Evolutionary conservation across 2,329 filamentous ascomycete species (phyloP), one percentile per base, ranked within the genome.

Genomic region (Claviceps pazoutovae): DNA sequence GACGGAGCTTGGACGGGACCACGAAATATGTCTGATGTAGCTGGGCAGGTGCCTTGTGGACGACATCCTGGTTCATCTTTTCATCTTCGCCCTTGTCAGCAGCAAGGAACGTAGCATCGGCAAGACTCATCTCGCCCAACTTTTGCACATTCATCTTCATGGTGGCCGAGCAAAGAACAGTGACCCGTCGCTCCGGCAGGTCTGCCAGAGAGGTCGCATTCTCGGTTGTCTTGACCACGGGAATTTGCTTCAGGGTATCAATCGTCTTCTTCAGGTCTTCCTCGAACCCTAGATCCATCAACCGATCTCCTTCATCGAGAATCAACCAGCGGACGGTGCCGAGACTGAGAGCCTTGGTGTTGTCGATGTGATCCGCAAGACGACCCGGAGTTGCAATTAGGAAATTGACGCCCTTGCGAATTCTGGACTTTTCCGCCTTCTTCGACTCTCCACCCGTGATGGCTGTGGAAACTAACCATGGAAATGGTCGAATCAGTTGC

Each of bases 261-360:
- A 98, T 86, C 57, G 96, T 91, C 55, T 84, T 86, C 62, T 87
- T 86, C 54, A 98, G 80, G 61, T 97, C 91, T 51, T 96, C 83
- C 67, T 97, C 93, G 59, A 98, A 98, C 0, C 93, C 93, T 61
- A 97, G 77, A 63, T 98, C 93, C 91, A 98, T 96, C 64, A 98
- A 73, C n/a, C 93, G 80, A 74, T 98, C 93, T 34, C 93, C 93
- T 68, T 98, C 93, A 61, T 98, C 93, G 5, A 98, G 76, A 2
- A 98, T 83, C 23, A 98, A 71, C 93, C 93, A 98, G 54, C 91
- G 78, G 4, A 96, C 91, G 21, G 84, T 90, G 60, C 86, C 86
- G 42, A 97, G 82, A 57, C 93, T 87, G 50, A 98, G 73, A 0
- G 84, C 88, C 66, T 95, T 82, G 0, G 93, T 98, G 63, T 96